Evolutionary conservation across 2,329 filamentous ascomycete species (phyloP), one percentile per base, ranked within the genome.

Genomic region (Neofusicoccum umdonicola): DNA sequence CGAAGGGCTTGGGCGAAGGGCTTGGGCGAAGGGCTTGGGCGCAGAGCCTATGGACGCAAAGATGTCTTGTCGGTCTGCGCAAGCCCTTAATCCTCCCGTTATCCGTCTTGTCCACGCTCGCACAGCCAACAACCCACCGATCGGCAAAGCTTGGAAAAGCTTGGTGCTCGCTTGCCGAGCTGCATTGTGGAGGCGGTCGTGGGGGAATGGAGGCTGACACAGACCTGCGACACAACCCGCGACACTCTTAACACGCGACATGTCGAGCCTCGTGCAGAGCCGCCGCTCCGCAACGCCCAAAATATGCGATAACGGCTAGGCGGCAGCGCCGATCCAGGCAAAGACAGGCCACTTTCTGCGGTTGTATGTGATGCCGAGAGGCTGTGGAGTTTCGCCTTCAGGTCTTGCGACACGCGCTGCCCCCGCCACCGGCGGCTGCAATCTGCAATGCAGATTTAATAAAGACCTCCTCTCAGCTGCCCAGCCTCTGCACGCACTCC

Each of bases 341-440:
- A 57, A 58, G 17, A 64, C 48, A 41, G 50, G 31, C 45, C 51
- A 58, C 47, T 71, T 74, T 72, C 68, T 66, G 67, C 69, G 67
- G 71, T 65, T 67, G 65, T 56, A 62, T 69, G 72, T 71, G 69
- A 71, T 76, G 72, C 69, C 70, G 72, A 71, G 69, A 72, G 71
- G 73, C 69, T 66, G 66, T 69, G 62, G 73, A 75, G 76, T 78
- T 77, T 78, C 76, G 75, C 70, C 71, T 68, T 71, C 70, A 66
- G 66, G 66, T 67, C 71, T 69, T 68, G 56, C 56, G 56, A 60
- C 56, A 60, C 56, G 17, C 56, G n/a, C 56, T 35, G 42, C 41
- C 42, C 31, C 56, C 56, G 56, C 56, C 56, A 60, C 56, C 8
- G 44, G n/a, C 56, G 31, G 56, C 31, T 47, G 56, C 56, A 60